Evolutionary conservation across 1,139 yeast species (phyloP), one percentile per base, ranked within the genome.

Genomic region (Yamadazyma diddensiae): DNA sequence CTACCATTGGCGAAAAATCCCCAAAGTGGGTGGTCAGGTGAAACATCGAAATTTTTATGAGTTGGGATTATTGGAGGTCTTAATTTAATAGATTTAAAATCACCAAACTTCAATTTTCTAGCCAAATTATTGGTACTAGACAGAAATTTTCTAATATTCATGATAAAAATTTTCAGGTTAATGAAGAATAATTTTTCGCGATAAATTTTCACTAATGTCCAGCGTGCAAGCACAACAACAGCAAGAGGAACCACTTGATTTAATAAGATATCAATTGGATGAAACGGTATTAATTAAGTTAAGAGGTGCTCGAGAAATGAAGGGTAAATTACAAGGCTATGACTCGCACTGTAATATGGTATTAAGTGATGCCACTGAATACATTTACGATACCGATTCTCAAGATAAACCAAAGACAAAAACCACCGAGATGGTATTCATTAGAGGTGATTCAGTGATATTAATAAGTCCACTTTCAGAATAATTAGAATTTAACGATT

Each of bases 311-410:
- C 75, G 99, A 47, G 97, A 90, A 55, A 74, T 92, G 62, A 77
- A 79, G 28, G 99, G 99, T 5, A 79, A 79, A 46, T 71, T 94
- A 36, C 98, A 92, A 55, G 97, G 96, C 1, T 92, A 86, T 59
- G 97, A 92, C 59, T 84, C 95, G 30, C 97, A 92, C 60, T 92
- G 97, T 60, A 92, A 94, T 57, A 79, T 94, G 74, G 96, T 92
- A 26, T 73, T 92, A 46, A 88, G 97, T 50, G 95, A 94, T 48
- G 97, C 95, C 3, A 75, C 74, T 39, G 99, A 92, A 54, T 84
- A 84, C 7, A 79, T 90, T 31, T 85, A 77, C 52, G 68, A 69
- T 23, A 53, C 77, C 23, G 74, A 68, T 24, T 79, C 70, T 5
- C 58, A 58, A n/a, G 72, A 57, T 4, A 57, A 66, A 15, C 82